Base-by-base conservation (phyloP, 768 basidiomycete genomes). In the Phlebiopsis flavidoalba region DNA sequence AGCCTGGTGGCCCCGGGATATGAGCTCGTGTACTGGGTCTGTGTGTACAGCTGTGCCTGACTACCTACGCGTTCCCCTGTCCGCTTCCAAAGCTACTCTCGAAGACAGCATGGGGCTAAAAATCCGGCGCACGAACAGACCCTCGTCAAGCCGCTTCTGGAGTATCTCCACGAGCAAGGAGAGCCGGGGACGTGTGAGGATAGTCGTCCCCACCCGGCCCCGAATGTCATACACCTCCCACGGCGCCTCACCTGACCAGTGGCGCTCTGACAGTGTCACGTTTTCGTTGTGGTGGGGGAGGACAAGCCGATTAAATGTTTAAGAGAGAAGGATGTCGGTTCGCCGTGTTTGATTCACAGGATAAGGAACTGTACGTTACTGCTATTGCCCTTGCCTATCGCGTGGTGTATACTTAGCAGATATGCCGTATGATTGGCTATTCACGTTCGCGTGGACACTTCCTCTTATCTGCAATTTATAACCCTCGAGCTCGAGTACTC, bases 401-500 rank as follows among this genome's bases (percentile, higher is more conserved):
- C n/a, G n/a, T n/a, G n/a, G n/a, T n/a, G n/a, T n/a, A 40, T 40
- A 40, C 31, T 8, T 45, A 31, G 14, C 59, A 92, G 90, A 80
- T 90, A 88, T 92, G 60, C 85, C 88, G 21, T 89, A 81, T 60
- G 90, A 90, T 1, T 86, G 92, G 68, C 91, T 87, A 67, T 91
- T 91, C 67, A 88, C 90, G 3, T 87, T 87, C 67, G n/a, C n/a
- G n/a, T n/a, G n/a, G n/a, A n/a, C n/a, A n/a, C n/a, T n/a, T n/a
- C n/a, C n/a, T n/a, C n/a, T n/a, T n/a, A n/a, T n/a, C n/a, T n/a
- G n/a, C n/a, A n/a, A n/a, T n/a, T n/a, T n/a, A n/a, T n/a, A n/a
- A 83, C 82, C 0, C 73, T 90, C n/a, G n/a, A n/a, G 15, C 72
- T 88, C 8, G 74, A 79, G n/a, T 7, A 72, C 74, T 26, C 72